Evolutionary conservation across 2,329 filamentous ascomycete genomes (phyloP), one percentile per base, ranked within the genome.

Genomic region (Alternaria rosae): DNA sequence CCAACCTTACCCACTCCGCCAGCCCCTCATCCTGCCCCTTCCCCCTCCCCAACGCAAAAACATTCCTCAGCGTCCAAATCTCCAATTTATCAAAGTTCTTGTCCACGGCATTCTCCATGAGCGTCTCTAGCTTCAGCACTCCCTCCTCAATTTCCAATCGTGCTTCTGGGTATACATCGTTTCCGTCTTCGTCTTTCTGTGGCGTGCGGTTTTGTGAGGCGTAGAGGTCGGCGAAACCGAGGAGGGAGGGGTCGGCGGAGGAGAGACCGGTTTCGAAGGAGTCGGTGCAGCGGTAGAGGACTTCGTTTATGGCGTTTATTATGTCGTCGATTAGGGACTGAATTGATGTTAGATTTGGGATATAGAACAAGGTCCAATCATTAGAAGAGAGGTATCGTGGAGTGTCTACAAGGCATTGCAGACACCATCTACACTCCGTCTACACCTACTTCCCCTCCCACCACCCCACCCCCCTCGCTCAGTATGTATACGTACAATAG

Each of bases 301-400:
- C 88, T 74, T 94, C 92, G 83, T 98, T 99, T 79, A 97, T 89
- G 57, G 91, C 92, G 84, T 98, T 97, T 83, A 98, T 97, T 72
- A 98, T 94, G 82, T 98, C 94, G 87, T 99, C 95, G 75, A 99
- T 91, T 43, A 99, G 88, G 64, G 92, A 92, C 94, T 97, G 5
- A 4, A 15, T 12, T 0, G 20, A 17, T 42, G 25, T 59, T 32
- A 48, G 57, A 15, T 43, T 9, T 43, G 38, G n/a, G n/a, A n/a
- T n/a, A n/a, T n/a, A n/a, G n/a, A n/a, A n/a, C n/a, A n/a, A n/a
- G n/a, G n/a, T n/a, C n/a, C n/a, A n/a, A n/a, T n/a, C n/a, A n/a
- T n/a, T n/a, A n/a, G n/a, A n/a, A n/a, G 23, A 26, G 23, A 45
- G 43, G 17, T n/a, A n/a, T n/a, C n/a, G n/a, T n/a, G n/a, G n/a